Conservation (phyloP, 225 moss, liverwort and hornwort species). For the Physcomitrellopsis africana region DNA sequence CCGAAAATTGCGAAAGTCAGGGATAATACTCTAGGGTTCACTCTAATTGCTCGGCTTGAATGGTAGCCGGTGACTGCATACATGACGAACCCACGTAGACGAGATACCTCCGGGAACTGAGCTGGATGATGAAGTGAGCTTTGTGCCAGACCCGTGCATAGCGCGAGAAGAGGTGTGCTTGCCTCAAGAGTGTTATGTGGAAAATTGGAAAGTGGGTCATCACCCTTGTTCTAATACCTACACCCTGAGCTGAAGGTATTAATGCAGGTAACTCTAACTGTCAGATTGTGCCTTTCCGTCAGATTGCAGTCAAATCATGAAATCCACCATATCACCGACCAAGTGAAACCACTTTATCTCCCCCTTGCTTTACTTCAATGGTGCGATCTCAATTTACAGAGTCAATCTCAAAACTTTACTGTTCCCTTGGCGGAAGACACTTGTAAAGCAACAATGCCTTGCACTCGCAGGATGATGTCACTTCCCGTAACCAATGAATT, state of each 20-base stretch:
- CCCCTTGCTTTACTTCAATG: background rate
- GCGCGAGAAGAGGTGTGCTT: slow-evolving; percentile 1
- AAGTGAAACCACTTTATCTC: background rate
- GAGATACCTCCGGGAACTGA: background rate
- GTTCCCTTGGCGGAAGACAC: background rate
- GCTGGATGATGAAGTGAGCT: slow-evolving; percentile 4
- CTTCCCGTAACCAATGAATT: background rate
- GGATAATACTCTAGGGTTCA: slow-evolving; percentile 38
- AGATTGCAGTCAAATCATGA: background rate
- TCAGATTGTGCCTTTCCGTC: slow-evolving; percentile 1
- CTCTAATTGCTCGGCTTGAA: background rate
- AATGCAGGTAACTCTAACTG: slow-evolving; percentile 10
- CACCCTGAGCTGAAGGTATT: slow-evolving; percentile 9
- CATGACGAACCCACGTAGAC: slow-evolving; percentile 23
- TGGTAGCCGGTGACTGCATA: slow-evolving; percentile 44
- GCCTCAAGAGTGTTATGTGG: slow-evolving; percentile 7
- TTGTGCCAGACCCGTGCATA: background rate
- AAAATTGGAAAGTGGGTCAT: slow-evolving; percentile 23
- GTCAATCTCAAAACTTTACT: slow-evolving; percentile 24
- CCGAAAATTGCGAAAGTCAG: background rate
- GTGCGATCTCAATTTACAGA: slow-evolving; percentile 22
- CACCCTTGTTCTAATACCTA: slow-evolving; percentile 14
- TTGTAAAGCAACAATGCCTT: slow-evolving; percentile 1
- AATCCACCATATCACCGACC: slow-evolving; percentile 50
- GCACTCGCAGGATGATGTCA: slow-evolving; percentile 27